phyloP scores from a whole-genome alignment of 208 protist species.

The Leishmania guyanensis region DNA sequence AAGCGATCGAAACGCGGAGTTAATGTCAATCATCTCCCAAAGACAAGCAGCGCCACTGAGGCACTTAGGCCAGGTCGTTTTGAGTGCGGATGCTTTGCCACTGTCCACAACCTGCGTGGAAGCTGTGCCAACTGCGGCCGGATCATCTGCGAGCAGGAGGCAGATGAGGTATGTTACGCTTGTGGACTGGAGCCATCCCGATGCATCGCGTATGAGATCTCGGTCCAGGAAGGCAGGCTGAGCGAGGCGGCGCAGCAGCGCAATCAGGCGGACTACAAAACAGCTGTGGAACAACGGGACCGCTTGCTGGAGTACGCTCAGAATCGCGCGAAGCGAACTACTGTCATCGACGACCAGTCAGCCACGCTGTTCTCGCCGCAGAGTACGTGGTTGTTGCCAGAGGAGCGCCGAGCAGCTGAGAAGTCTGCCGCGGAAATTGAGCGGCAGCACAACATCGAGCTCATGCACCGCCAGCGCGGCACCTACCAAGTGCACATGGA shows the following conservation, averaged over 20 bases:
- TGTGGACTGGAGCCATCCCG: slow-evolving; percentile 74
- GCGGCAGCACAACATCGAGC: slow-evolving; percentile 51
- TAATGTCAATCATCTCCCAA: slow-evolving; percentile 34
- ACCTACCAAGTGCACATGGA: slow-evolving; percentile 80
- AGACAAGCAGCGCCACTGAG: slow-evolving; percentile 17
- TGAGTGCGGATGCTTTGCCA: slow-evolving; percentile 91
- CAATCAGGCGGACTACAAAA: slow-evolving; percentile 68
- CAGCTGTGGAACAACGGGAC: slow-evolving; percentile 71
- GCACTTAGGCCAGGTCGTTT: slow-evolving; percentile 67
- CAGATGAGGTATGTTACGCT: slow-evolving; percentile 76
- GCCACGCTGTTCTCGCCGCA: slow-evolving; percentile 72
- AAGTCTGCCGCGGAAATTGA: slow-evolving; percentile 57
- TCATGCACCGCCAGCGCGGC: slow-evolving; percentile 62
- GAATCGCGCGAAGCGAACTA: slow-evolving; percentile 74
- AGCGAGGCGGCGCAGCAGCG: slow-evolving; percentile 65
- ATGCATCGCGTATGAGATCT: slow-evolving; percentile 83
- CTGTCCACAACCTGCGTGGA: slow-evolving; percentile 65
- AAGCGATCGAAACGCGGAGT: slow-evolving; percentile 31
- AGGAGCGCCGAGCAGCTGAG: slow-evolving; percentile 56
- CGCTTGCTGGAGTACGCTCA: slow-evolving; percentile 75
- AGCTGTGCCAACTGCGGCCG: slow-evolving; percentile 91
- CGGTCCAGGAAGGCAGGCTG: slow-evolving; percentile 76
- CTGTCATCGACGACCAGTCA: slow-evolving; percentile 88
- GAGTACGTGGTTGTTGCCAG: slow-evolving; percentile 75
- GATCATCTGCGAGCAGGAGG: slow-evolving; percentile 91